Evolutionary conservation across 106 monocot species (phyloP), one percentile per base, ranked within the genome.

Genomic region (Phalaenopsis aphrodite): DNA sequence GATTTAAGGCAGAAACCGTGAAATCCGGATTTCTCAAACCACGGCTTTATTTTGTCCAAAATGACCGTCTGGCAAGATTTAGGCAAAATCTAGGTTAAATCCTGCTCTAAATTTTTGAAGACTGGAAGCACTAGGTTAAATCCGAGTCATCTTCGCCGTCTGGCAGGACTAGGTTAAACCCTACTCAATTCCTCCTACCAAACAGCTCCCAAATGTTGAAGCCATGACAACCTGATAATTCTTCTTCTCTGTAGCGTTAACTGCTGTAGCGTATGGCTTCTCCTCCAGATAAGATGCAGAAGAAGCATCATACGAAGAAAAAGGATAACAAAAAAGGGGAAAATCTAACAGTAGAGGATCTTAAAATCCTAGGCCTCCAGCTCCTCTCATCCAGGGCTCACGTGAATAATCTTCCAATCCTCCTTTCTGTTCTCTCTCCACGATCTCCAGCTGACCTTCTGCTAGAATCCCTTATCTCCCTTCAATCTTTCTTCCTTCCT

Each of bases 401-500:
- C 87, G 79, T 94, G 77, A 96, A 96, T 87, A 94, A 96, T 83
- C 94, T 94, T 66, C 91, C 93, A 16, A 52, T 79, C 55, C 87
- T 96, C 75, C 85, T 96, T 78, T 81, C 88, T 24, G 52, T 86
- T 68, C 81, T 97, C 41, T 87, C 89, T n/a, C 84, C 92, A 5
- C 79, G 88, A 57, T 84, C 94, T 14, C 85, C 88, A 5, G 77
- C 81, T 55, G 81, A 90, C 1, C 39, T 87, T 80, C 85, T 84
- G 23, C 82, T 90, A n/a, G 96, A 97, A 75, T 77, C 88, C 48
- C 81, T 94, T 48, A 88, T 97, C 57, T 86, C 94, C 2, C 82
- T 97, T 77, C 94, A 97, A 36, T 91, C 96, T 17, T 97, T 92
- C 86, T 97, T 97, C 85, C 43, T 85, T 55, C 88, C 96, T 23